phyloP scores from a whole-genome alignment of 2,329 filamentous ascomycete species.

The Laburnicola sp. region DNA sequence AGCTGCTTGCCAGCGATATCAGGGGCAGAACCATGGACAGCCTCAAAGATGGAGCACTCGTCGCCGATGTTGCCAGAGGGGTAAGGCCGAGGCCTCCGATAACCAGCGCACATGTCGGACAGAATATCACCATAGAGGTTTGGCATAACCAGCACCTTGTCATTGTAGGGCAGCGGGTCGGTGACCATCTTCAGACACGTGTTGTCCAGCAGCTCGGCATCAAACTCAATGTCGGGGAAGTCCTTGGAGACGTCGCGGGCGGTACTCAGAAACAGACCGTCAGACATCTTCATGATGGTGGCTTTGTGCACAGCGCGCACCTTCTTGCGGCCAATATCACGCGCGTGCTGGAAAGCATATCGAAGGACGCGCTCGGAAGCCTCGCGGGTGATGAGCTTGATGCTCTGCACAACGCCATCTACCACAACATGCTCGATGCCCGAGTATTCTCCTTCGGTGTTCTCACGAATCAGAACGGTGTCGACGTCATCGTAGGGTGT shows the following conservation, averaged over 20 bases:
- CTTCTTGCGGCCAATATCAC: constrained; percentile 92
- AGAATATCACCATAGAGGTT: constrained; percentile 99
- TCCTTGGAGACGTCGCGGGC: constrained; percentile 88
- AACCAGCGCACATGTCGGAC: constrained; percentile 97
- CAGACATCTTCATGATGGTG: constrained; percentile 99
- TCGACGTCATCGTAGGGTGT: constrained; percentile 97
- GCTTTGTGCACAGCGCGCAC: constrained; percentile 99
- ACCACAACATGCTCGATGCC: constrained; percentile 98
- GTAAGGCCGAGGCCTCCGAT: constrained; percentile 97
- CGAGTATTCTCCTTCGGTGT: constrained; percentile 99
- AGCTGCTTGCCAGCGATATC: constrained; percentile 96
- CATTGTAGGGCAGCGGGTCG: constrained; percentile 94
- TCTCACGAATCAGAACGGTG: constrained; percentile 97
- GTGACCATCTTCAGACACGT: constrained; percentile 99
- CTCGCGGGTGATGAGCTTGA: constrained; percentile 97
- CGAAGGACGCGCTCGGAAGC: constrained; percentile 94
- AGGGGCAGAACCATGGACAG: constrained; percentile 94
- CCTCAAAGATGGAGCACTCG: constrained; percentile 99
- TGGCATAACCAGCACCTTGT: constrained; percentile 97
- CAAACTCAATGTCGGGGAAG: constrained; percentile 93
- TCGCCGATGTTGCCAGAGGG: constrained; percentile 97
- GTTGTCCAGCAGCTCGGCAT: constrained; percentile 98
- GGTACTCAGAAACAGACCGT: constrained; percentile 93
- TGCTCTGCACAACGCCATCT: constrained; percentile 96
- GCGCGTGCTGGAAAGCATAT: constrained; percentile 97